Evolutionary conservation across 495 filamentous ascomycete genomes (phyloP).

Genomic region (Xylaria acuta): DNA sequence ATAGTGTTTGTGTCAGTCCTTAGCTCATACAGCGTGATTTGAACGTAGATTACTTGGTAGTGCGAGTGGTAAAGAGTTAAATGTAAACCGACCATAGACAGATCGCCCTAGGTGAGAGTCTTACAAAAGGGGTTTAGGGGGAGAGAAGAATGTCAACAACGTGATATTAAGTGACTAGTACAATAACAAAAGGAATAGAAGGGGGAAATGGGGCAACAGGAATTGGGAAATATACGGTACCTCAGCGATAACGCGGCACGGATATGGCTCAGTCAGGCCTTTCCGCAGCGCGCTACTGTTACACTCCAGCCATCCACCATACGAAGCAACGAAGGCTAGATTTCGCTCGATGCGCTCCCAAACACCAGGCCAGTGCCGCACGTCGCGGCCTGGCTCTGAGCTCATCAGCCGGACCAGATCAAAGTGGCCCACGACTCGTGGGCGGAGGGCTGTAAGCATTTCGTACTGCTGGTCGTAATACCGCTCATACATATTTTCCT

Average conservation of each 20-base stretch:
- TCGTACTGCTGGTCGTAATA: constrained; percentile 88
- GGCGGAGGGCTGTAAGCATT: constrained; percentile 76
- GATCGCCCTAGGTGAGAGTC: background rate
- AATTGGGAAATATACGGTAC: constrained; percentile 10
- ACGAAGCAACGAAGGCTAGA: constrained; percentile 68
- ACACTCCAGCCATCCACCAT: constrained; percentile 85
- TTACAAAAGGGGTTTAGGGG: background rate
- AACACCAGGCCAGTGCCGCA: constrained; percentile 60
- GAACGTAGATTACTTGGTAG: background rate
- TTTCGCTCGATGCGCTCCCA: constrained; percentile 80
- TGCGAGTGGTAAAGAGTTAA: background rate
- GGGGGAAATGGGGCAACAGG: background rate
- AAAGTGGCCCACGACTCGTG: constrained; percentile 89
- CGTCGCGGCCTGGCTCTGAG: constrained; percentile 64
- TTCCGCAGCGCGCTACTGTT: constrained; percentile 88
- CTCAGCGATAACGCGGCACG: constrained; percentile 76
- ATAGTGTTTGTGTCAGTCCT: background rate
- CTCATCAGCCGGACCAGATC: constrained; percentile 87
- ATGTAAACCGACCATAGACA: background rate
- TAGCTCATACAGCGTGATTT: background rate
- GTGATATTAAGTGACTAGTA: background rate
- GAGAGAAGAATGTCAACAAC: background rate
- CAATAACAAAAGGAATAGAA: background rate
- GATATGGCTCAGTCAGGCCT: constrained; percentile 90
- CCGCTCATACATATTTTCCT: constrained; percentile 73